Percentiles rank a stretch among this genome's conserved stretches.
Evolutionary conservation across 2,329 filamentous ascomycete species (phyloP).

Genomic region (Pseudocercospora fijiensis): DNA sequence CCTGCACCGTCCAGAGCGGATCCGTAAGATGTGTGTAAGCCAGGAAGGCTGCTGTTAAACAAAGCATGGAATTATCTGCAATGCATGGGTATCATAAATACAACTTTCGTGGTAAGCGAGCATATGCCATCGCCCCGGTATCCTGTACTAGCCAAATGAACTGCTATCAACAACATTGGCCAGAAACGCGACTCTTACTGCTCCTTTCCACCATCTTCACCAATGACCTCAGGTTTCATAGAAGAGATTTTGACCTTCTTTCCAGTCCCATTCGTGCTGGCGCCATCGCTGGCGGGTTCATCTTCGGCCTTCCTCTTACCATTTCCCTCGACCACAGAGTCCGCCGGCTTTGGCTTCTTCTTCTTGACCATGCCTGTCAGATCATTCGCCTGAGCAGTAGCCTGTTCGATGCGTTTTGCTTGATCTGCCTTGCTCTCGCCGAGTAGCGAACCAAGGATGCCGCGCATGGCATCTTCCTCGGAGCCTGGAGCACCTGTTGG

Average conservation of each 20-base stretch:
- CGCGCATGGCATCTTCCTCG: conserved; percentile 50
- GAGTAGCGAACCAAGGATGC: conserved; percentile 63
- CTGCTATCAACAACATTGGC: not conserved
- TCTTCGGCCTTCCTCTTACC: conserved; percentile 35
- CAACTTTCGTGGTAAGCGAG: not conserved
- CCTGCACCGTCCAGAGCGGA: no score
- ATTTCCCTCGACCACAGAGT: conserved; percentile 27
- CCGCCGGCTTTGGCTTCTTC: conserved; percentile 44
- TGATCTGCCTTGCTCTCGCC: conserved; percentile 63
- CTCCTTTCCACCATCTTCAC: conserved; percentile 2
- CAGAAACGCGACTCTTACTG: not conserved
- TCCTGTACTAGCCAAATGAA: not conserved
- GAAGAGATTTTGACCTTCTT: conserved; percentile 34
- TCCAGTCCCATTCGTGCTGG: conserved; percentile 3
- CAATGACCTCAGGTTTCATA: conserved; percentile 3
- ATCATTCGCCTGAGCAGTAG: conserved; percentile 71
- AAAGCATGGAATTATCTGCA: not conserved
- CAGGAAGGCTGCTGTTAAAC: not conserved
- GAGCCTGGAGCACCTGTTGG: conserved; percentile 45
- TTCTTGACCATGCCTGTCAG: conserved; percentile 73
- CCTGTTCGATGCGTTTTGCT: conserved; percentile 66
- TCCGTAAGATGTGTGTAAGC: not conserved
- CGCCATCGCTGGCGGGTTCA: conserved; percentile 7
- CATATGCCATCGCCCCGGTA: not conserved
- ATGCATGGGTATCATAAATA: not conserved